These are phyloP conservation scores for Picea mariana DNA, from an alignment of 83 land plant genomes.

Conservation along the genomic window DNA sequence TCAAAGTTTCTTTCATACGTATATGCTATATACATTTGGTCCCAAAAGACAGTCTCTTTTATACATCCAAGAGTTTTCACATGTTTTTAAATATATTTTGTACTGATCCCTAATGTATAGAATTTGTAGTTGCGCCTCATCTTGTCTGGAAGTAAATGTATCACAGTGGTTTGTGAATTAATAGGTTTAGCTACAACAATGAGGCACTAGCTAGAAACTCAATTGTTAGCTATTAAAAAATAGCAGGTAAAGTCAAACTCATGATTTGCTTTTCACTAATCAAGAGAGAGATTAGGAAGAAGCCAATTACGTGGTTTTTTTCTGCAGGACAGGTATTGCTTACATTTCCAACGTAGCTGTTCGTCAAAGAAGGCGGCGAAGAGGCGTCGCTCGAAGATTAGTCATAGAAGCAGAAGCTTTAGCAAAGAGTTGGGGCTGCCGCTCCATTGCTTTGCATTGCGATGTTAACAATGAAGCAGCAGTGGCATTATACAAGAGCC, in stretches of 20 bases:
- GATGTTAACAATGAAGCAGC: slow-evolving; percentile 66
- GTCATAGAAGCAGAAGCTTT: slow-evolving; percentile 59
- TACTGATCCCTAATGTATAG: neutral
- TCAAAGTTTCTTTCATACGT: neutral
- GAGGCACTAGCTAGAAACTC: too few species aligned
- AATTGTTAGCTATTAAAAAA: neutral
- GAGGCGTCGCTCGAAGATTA: slow-evolving; percentile 72
- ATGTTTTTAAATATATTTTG: neutral
- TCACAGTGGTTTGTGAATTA: neutral
- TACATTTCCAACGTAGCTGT: slow-evolving; percentile 93
- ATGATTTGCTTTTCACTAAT: neutral
- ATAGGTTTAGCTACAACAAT: neutral
- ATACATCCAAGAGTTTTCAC: too few species aligned
- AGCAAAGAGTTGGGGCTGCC: slow-evolving; percentile 83
- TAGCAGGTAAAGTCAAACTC: slow-evolving; percentile 3
- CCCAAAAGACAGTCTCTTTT: too few species aligned
- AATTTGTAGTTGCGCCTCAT: neutral
- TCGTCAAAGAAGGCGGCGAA: slow-evolving; percentile 53
- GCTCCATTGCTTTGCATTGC: slow-evolving; percentile 84
- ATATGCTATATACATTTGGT: neutral
- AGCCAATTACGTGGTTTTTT: slow-evolving; percentile 1
- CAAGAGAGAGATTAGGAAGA: slow-evolving; percentile 1
- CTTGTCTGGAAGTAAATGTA: neutral
- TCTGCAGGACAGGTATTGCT: slow-evolving; percentile 75
- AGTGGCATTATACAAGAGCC: slow-evolving; percentile 54